Evolutionary conservation across 208 protist species (phyloP), one percentile per base, ranked within the genome.

Genomic region (Leishmania mexicana): DNA sequence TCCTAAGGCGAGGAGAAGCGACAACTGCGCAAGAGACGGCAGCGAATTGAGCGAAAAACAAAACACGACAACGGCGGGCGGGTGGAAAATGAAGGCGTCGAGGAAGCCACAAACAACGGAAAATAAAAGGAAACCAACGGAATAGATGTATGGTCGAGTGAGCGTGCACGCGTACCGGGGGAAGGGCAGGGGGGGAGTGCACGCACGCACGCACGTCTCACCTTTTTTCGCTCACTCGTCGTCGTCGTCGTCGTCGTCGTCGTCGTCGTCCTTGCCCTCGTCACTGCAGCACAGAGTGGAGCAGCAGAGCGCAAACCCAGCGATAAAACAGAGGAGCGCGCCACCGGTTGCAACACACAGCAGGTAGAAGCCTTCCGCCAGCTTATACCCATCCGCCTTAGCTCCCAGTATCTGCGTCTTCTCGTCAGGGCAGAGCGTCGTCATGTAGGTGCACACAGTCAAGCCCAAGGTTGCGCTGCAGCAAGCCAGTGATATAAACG

Each of bases 341-440:
- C 75, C 79, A 73, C 64, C 83, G 24, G 76, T 62, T 1, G 83
- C 47, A 28, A 60, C 57, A 13, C 65, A 74, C 31, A 78, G 71
- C 47, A 83, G 57, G 38, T 75, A 75, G 64, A 77, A 86, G 57
- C 83, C 79, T 51, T 83, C 77, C 7, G 45, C 77, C 21, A 83
- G 53, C 1, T 35, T 28, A 35, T 71, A 73, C 11, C 45, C 57
- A 51, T 72, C 54, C n/a, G 67, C 58, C 60, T 79, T 40, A 6
- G 40, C 40, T n/a, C 45, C 75, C 35, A 24, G 3, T 54, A 81
- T 68, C 70, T 78, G 54, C 47, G 49, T 71, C 67, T 10, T 42
- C 54, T 75, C 70, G n/a, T 31, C 68, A 4, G 40, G n/a, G 65
- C 75, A 75, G 19, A 51, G 67, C 35, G 76, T 85, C 76, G 58